These are phyloP conservation scores for Wakefieldia striispora DNA, from an alignment of 768 basidiomycete species.

Conservation along the genomic window DNA sequence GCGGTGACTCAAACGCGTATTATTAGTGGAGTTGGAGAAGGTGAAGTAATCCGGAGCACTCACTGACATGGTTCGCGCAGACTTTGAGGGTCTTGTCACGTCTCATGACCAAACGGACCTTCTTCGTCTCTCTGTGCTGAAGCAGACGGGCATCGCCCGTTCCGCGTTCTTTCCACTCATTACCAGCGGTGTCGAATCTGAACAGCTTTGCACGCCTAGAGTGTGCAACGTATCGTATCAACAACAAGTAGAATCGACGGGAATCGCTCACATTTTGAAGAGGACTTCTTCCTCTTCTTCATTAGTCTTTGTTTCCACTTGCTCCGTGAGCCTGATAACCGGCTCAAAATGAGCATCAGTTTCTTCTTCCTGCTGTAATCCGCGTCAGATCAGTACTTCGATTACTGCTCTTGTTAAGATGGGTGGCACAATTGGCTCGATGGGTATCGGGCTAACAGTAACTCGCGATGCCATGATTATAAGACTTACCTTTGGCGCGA, in stretches of 20 bases:
- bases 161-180: slow-evolving; percentile 98
- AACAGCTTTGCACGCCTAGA: slow-evolving; percentile 96
- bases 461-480: neutral
- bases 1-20: slow-evolving; percentile 55
- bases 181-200: slow-evolving; percentile 74
- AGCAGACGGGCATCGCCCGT: slow-evolving; percentile 95
- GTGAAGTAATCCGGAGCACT: slow-evolving; percentile 24
- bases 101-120: slow-evolving; percentile 96
- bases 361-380: slow-evolving; percentile 60
- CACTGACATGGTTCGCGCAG: slow-evolving; percentile 96
- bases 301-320: slow-evolving; percentile 90
- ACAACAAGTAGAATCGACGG: neutral
- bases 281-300: slow-evolving; percentile 92
- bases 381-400: slow-evolving; percentile 26
- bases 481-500: slow-evolving; percentile 66
- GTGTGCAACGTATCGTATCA: slow-evolving; percentile 21
- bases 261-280: slow-evolving; percentile 86
- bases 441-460: slow-evolving; percentile 7
- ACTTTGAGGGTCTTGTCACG: slow-evolving; percentile 99
- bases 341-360: slow-evolving; percentile 92
- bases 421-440: slow-evolving; percentile 31
- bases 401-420: slow-evolving; percentile 20
- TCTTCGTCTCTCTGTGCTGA: slow-evolving; percentile 84
- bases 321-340: slow-evolving; percentile 93
- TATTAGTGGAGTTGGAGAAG: slow-evolving; percentile 3